Base-by-base conservation (phyloP, 1,284 basidiomycete genomes). In the Trichosporon ovoides region DNA sequence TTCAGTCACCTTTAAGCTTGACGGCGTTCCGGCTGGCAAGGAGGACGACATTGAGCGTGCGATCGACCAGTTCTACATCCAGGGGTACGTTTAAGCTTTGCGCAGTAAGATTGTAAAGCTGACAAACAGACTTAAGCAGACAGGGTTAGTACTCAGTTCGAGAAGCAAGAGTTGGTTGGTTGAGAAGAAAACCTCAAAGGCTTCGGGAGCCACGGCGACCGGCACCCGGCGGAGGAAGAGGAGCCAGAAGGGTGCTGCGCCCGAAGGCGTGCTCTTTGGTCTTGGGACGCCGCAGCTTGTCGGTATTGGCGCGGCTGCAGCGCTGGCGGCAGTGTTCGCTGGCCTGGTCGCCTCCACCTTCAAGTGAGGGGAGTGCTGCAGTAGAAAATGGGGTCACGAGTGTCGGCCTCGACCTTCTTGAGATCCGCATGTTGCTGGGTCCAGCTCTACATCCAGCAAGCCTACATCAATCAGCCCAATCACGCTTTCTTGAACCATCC, bases 41-140 rank as follows among this genome's bases (percentile, higher is more conserved):
- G 89, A 95, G 77, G 86, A 88, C 40, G 91, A 94, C 74, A 85
- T 91, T 55, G 86, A 83, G 70, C 83, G 83, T 61, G 95, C 88
- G 66, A 68, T 89, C 38, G 82, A 87, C 59, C 83, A 83, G 54
- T 87, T 87, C 76, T 87, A 87, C 63, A 71, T 79, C 59, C 63
- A 68, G 66, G 77, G 77, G 77, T 78, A 51, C 62, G 77, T 68
- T 13, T 22, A 28, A 7, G 9, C 14, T 31, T 11, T 40, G 11
- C 13, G 16, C 13, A 3, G 3, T 22, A 5, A 11, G n/a, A n/a
- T n/a, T n/a, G 14, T 4, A 7, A 13, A 48, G 52, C 50, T 61
- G 49, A 58, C 43, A 33, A 24, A 11, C 61, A 78, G 74, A 38
- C 64, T 76, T 38, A 77, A 77, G 66, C 70, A 72, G 60, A 78